Conservation (phyloP, 805 yeast species). For the Starmerella gropengiesseri region DNA sequence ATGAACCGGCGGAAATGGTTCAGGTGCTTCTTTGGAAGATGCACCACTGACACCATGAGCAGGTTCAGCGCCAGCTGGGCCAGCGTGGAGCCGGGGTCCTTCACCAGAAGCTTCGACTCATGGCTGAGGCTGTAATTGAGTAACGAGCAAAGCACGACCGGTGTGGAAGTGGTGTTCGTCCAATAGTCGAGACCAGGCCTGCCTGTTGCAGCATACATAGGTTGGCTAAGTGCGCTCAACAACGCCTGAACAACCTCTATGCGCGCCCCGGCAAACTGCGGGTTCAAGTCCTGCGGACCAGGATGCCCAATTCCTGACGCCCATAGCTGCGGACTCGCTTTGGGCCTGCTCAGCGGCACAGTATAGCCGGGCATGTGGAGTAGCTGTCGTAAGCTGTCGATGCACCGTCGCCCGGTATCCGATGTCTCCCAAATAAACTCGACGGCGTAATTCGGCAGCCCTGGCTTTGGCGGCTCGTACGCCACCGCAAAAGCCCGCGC, state of each 20-base stretch:
- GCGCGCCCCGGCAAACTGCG: conserved; percentile 45
- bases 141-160: conserved; percentile 53
- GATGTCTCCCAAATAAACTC: conserved; percentile 27
- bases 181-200: conserved; percentile 50
- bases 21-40: conserved; percentile 40
- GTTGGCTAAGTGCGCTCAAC: conserved; percentile 48
- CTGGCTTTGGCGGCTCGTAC: conserved; percentile 39
- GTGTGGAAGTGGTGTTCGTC: conserved; percentile 40
- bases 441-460: conserved; percentile 18
- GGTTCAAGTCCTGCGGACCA: conserved; percentile 28
- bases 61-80: conserved; percentile 52
- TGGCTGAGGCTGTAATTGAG: conserved; percentile 43
- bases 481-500: conserved; percentile 56
- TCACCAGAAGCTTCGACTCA: conserved; percentile 20
- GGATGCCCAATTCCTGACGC: conserved; percentile 63
- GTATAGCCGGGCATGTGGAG: conserved; percentile 52
- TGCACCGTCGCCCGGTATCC: conserved; percentile 24
- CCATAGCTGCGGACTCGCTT: conserved; percentile 40
- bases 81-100: conserved; percentile 28
- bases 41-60: conserved; percentile 48
- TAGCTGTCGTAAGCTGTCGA: conserved; percentile 36
- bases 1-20: conserved; percentile 29
- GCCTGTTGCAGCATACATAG: conserved; percentile 36
- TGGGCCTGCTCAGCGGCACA: conserved; percentile 25
- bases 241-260: conserved; percentile 55